Evolutionary conservation across 2,329 filamentous ascomycete species (phyloP), one percentile per base, ranked within the genome.

Genomic region (Penicillium olsonii): DNA sequence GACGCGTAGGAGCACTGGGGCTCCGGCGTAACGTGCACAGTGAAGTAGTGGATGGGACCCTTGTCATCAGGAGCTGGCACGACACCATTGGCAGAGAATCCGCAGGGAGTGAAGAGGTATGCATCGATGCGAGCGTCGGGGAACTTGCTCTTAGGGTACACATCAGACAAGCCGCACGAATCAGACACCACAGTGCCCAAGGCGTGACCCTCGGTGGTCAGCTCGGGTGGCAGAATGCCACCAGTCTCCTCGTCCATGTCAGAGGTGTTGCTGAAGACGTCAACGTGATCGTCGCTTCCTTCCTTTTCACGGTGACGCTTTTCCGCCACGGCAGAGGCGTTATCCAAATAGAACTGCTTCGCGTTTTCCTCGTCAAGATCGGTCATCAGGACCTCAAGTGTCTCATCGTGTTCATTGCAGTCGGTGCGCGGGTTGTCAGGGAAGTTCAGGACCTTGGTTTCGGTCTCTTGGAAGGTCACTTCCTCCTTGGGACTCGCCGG

Each of bases 21-120:
- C 78, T 99, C 94, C 0, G 94, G 94, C 0, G 94, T 99, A 59
- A 99, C 94, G 68, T 99, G 94, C 19, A 99, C 94, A 1, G 92
- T 99, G 75, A 96, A 99, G 76, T 99, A 99, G 74, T 97, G 91
- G 34, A 84, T 87, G 4, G 81, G 76, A 44, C 78, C 78, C 31
- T 69, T 70, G 52, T 78, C 76, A 12, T 81, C 76, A 0, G 89
- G 85, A 41, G 90, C 86, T 6, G 94, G 94, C 35, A 99, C 83
- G 17, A 99, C 92, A 45, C 91, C 94, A 66, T 99, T 99, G 69
- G 94, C 94, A 6, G 92, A 96, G 74, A 96, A 99, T 50, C 94
- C 94, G 66, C 94, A 99, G 0, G 94, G 94, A 1, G 88, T 91
- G 77, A 99, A 99, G 46, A 96, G 83, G 70, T 97, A 99, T 18